These are phyloP conservation scores for Aspergillus eucalypticola DNA, from an alignment of 2,329 filamentous ascomycete species.

Conservation along the genomic window DNA sequence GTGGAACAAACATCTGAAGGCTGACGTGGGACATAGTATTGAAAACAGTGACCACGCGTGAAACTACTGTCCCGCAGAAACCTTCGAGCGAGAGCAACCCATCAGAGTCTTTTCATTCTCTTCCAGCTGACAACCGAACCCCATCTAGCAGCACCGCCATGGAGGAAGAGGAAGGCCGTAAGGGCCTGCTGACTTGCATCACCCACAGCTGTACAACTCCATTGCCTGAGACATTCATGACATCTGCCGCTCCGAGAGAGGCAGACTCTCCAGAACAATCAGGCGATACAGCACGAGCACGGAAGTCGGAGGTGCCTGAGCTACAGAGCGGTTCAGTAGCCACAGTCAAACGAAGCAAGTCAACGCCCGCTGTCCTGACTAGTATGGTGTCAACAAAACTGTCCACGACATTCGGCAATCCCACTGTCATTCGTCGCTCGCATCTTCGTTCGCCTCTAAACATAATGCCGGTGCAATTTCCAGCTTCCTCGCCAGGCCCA, in stretches of 20 bases:
- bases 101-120: conserved; percentile 3
- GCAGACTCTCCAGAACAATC: not conserved
- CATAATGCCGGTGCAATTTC: conserved; percentile 27
- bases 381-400: conserved; percentile 39
- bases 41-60: not conserved
- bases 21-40: not conserved
- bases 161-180: not conserved
- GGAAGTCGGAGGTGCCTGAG: not conserved
- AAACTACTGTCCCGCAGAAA: not conserved
- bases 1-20: not conserved
- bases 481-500: conserved; percentile 10
- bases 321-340: not conserved
- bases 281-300: not conserved
- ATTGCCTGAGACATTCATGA: too few species aligned
- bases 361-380: conserved; percentile 33
- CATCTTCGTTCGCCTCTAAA: conserved; percentile 37
- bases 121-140: not conserved
- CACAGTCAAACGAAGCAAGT: conserved; percentile 20
- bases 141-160: not conserved
- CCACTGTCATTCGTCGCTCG: conserved; percentile 44
- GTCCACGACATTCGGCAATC: conserved; percentile 41
- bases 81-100: not conserved
- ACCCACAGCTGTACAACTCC: not conserved
- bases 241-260: not conserved
- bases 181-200: not conserved